Conservation (phyloP, 2,329 filamentous ascomycete genomes). For the Neophaeococcomyces aloes region DNA sequence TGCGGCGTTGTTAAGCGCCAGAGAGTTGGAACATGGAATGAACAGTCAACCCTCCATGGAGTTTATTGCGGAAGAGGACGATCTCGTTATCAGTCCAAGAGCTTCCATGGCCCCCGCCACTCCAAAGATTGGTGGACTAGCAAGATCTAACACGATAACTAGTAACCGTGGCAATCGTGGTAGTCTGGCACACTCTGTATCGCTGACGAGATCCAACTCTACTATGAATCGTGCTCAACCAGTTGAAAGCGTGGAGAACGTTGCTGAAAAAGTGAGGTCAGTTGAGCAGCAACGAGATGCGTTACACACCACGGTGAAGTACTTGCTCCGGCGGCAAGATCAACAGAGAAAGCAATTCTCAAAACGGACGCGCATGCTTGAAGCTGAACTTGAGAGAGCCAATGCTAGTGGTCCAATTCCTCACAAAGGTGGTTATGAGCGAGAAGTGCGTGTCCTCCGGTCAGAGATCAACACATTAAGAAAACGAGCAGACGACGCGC, state of each 20-base stretch:
- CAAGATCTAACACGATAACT: slow-evolving; percentile 18
- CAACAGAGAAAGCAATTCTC: slow-evolving; percentile 72
- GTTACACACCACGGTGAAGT: slow-evolving; percentile 75
- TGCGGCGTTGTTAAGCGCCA: slow-evolving; percentile 35
- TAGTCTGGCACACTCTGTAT: slow-evolving; percentile 39
- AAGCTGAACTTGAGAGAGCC: slow-evolving; percentile 66
- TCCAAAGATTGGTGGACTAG: slow-evolving; percentile 12
- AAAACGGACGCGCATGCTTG: slow-evolving; percentile 67
- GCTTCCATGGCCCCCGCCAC: slow-evolving; percentile 40
- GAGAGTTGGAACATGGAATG: slow-evolving; percentile 39
- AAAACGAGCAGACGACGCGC: slow-evolving; percentile 78
- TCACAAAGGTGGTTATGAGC: slow-evolving; percentile 68
- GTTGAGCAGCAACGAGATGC: slow-evolving; percentile 90
- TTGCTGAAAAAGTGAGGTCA: slow-evolving; percentile 76
- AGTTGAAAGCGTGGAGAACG: slow-evolving; percentile 53
- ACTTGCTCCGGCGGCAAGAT: slow-evolving; percentile 73
- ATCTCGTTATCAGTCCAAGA: slow-evolving; percentile 31
- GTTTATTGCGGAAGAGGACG: slow-evolving; percentile 51
- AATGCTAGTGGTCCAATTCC: slow-evolving; percentile 51
- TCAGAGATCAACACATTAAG: slow-evolving; percentile 77
- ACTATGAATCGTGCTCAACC: slow-evolving; percentile 38
- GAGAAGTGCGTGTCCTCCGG: slow-evolving; percentile 67
- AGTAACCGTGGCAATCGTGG: slow-evolving; percentile 59
- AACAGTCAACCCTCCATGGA: slow-evolving; percentile 44
- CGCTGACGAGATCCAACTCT: slow-evolving; percentile 50